Evolutionary conservation across 495 filamentous ascomycete genomes (phyloP).

Genomic region (Glutinoglossum americanum): DNA sequence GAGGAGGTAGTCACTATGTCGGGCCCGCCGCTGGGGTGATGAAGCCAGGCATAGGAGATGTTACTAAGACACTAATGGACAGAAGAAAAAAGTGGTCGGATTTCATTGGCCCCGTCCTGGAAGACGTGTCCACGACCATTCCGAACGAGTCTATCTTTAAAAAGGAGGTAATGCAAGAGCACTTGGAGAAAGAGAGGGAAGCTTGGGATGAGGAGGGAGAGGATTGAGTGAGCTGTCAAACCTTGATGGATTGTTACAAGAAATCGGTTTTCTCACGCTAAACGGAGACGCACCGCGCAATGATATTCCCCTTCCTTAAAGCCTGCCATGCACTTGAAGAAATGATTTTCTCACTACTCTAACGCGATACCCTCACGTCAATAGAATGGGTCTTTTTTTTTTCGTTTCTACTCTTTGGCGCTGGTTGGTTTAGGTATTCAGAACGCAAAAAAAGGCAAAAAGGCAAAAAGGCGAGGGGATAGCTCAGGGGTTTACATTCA

Average conservation of each 20-base stretch:
- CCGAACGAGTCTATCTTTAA: conserved; percentile 6
- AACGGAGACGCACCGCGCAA: background rate
- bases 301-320: background rate
- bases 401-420: too few relatives aligned
- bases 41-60: conserved; percentile 74
- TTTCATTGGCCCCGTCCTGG: conserved; percentile 35
- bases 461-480: too few relatives aligned
- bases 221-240: background rate
- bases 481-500: too few relatives aligned
- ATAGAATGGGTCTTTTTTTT: too few relatives aligned
- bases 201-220: conserved; percentile 6
- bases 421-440: too few relatives aligned
- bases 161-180: background rate
- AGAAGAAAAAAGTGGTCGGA: conserved; percentile 64
- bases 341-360: background rate
- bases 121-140: conserved; percentile 21
- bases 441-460: too few relatives aligned
- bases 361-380: background rate
- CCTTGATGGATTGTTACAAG: background rate
- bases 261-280: too few relatives aligned
- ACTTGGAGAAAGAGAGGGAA: conserved; percentile 3
- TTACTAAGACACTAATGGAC: conserved; percentile 77
- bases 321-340: too few relatives aligned
- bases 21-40: conserved; percentile 31
- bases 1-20: conserved; percentile 30